Evolutionary conservation across 164 flowering plant species (phyloP).

Genomic region (Saururus chinensis): DNA sequence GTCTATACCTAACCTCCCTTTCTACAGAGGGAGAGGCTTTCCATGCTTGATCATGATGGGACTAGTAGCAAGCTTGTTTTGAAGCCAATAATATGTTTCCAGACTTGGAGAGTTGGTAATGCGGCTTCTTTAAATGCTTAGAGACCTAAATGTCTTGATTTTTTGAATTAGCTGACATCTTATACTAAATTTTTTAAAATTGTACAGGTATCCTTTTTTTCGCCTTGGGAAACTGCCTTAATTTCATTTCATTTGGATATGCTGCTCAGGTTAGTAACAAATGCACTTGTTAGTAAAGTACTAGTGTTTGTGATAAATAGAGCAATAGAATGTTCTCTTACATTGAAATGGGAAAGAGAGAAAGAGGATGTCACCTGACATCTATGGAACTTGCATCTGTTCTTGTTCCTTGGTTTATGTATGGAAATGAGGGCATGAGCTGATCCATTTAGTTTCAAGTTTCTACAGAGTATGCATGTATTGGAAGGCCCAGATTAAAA

Average conservation of each 20-base stretch:
- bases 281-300: background rate
- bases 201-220: conserved; percentile 76
- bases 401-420: too few relatives aligned
- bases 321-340: background rate
- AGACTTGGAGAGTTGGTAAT: conserved; percentile 90
- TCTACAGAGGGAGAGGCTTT: conserved; percentile 69
- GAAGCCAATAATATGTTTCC: conserved; percentile 82
- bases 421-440: background rate
- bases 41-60: conserved; percentile 42
- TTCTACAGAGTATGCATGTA: too few relatives aligned
- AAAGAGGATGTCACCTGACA: background rate
- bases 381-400: background rate
- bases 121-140: conserved; percentile 3
- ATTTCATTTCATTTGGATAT: conserved; percentile 95
- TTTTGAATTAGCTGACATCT: background rate
- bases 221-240: conserved; percentile 84
- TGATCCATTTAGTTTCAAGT: background rate
- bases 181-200: background rate
- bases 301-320: background rate
- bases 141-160: background rate
- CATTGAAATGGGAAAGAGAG: background rate
- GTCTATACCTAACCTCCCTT: background rate
- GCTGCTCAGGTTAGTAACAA: conserved; percentile 87
- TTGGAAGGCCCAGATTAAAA: too few relatives aligned
- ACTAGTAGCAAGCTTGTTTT: conserved; percentile 37